Base-by-base conservation (phyloP, 164 flowering plant species). In the Nymphaea thermarum region DNA sequence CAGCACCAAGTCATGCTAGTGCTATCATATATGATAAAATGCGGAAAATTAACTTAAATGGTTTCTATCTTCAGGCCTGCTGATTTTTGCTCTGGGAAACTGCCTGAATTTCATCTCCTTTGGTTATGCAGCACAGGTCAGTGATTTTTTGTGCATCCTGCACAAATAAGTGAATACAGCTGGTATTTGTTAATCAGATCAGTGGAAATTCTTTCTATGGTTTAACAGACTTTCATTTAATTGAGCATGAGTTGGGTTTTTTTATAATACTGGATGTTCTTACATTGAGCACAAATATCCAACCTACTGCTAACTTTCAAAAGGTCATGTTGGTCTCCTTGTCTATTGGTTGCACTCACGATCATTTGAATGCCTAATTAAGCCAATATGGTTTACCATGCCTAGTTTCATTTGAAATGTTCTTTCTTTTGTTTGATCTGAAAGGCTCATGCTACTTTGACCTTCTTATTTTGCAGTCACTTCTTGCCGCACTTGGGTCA, bases 111-210 rank as follows among this genome's bases (percentile, higher is more conserved):
- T 94, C 79, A 79, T 94, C 75, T 94, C 98, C 16, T 94, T 94
- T 71, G 98, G 95, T 66, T 91, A 94, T 88, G 98, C 98, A 81
- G 98, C 98, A 71, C 98, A 91, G 98, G 98, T 94, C n/a, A 62
- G 7, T 62, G 18, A 62, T 6, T 62, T 12, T 62, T 17, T 41
- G 7, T 41, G 11, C 42, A 17, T 17, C 64, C 11, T 25, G 36
- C 36, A 25, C 1, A 25, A 25, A 25, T 25, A 0, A 25, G 36
- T 25, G 36, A 25, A 17, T 41, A 10, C n/a, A 62, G 42, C 17
- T 62, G 7, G 0, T 17, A 62, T 62, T 17, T 62, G 7, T 62
- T 62, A 8, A 17, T 11, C 17, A 62, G n/a, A 62, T 62, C 12
- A 4, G 57, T 51, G 8, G 6, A 12, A 12, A 47, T 51, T 51